phyloP scores from a whole-genome alignment of 345 rosid genomes.

The Melaleuca quinquenervia region DNA sequence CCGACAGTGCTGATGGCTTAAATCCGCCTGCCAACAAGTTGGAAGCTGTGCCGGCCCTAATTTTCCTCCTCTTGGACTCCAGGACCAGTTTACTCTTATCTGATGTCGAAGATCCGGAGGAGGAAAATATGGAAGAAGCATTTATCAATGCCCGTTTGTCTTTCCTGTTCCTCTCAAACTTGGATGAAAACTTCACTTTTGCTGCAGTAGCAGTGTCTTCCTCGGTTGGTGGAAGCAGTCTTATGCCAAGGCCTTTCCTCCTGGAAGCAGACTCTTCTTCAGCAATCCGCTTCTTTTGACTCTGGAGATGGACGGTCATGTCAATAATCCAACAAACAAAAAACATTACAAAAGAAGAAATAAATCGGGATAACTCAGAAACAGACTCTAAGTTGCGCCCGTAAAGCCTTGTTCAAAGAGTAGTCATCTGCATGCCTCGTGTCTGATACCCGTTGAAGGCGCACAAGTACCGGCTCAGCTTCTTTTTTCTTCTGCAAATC shows the following conservation, averaged over 20 bases:
- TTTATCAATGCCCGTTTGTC: slow-evolving; percentile 68
- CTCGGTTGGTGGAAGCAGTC: slow-evolving; percentile 54
- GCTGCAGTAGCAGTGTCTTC: slow-evolving; percentile 62
- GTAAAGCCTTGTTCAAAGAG: slow-evolving; percentile 66
- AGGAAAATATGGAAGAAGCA: slow-evolving; percentile 56
- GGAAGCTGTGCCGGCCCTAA: slow-evolving; percentile 54
- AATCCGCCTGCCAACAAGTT: slow-evolving; percentile 50
- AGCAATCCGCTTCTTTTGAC: slow-evolving; percentile 71
- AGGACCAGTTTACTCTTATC: slow-evolving; percentile 50
- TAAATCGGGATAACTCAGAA: neutral
- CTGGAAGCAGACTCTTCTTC: slow-evolving; percentile 74
- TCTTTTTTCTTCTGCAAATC: slow-evolving; percentile 95
- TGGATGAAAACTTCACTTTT: slow-evolving; percentile 47
- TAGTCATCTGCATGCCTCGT: slow-evolving; percentile 81
- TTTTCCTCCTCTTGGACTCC: slow-evolving; percentile 76
- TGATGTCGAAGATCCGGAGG: slow-evolving; percentile 24
- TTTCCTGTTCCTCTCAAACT: slow-evolving; percentile 66
- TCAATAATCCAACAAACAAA: neutral
- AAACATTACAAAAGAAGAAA: neutral
- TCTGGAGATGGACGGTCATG: slow-evolving; percentile 14
- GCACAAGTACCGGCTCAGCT: slow-evolving; percentile 81
- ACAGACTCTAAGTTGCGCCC: slow-evolving; percentile 65
- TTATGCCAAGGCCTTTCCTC: slow-evolving; percentile 66
- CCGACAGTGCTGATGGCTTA: slow-evolving; percentile 61
- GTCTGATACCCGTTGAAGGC: slow-evolving; percentile 77